Percentiles rank a stretch among this genome's conserved stretches.
These are phyloP conservation scores for Drosera spatulata DNA, from an alignment of 179 eudicot species.

Conservation along the genomic window DNA sequence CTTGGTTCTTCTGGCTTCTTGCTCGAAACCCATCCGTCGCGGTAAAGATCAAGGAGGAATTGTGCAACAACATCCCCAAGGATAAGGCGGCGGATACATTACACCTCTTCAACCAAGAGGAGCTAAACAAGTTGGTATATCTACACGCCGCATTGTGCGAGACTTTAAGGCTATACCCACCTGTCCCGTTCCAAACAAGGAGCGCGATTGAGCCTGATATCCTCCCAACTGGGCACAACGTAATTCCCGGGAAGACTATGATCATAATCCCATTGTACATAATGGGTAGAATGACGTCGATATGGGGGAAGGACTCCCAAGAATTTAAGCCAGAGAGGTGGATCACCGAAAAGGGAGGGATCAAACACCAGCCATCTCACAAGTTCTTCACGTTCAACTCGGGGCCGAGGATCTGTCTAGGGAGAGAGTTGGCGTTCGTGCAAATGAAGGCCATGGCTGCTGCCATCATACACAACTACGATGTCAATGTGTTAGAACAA, in stretches of 20 bases:
- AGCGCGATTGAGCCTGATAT: conserved; percentile 25
- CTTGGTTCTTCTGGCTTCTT: conserved; percentile 29
- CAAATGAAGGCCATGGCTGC: too few relatives aligned
- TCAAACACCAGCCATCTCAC: conserved; percentile 18
- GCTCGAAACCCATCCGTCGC: conserved; percentile 14
- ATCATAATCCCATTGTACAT: conserved; percentile 16
- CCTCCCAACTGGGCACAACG: conserved; percentile 43
- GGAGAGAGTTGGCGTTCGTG: too few relatives aligned
- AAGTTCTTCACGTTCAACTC: conserved; percentile 16
- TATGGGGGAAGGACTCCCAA: conserved; percentile 24
- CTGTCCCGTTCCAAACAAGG: conserved; percentile 43
- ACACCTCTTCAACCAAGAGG: not conserved
- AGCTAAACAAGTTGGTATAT: conserved; percentile 8
- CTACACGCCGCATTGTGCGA: conserved; percentile 39
- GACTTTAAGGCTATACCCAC: conserved; percentile 11
- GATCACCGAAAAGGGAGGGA: not conserved
- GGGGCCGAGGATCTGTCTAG: too few relatives aligned
- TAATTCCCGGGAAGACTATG: conserved; percentile 17
- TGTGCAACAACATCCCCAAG: too few relatives aligned
- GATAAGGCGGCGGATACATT: not conserved
- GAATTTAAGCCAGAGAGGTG: conserved; percentile 19
- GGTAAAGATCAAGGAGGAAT: not conserved
- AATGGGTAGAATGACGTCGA: conserved; percentile 21
- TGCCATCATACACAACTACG: conserved; percentile 12
- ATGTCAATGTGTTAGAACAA: conserved; percentile 7